Evolutionary conservation across 495 filamentous ascomycete genomes (phyloP).

Genomic region (Daldinia childiae): DNA sequence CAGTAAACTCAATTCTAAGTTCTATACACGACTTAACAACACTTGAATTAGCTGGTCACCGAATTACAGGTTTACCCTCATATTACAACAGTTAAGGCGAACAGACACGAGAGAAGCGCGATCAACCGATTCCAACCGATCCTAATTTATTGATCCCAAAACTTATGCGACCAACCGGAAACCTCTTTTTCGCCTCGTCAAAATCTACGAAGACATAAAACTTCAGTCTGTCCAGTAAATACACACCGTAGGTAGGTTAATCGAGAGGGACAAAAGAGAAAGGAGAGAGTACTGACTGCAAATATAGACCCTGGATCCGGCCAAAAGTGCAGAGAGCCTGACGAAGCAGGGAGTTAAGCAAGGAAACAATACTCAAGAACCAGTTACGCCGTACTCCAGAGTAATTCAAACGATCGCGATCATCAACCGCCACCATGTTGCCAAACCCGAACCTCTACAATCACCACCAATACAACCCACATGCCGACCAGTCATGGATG

Average conservation of each 20-base stretch:
- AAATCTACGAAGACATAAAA: background rate
- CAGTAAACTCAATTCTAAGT: no score
- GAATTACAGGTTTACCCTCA: background rate
- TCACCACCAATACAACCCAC: conserved; percentile 80
- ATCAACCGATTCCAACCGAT: background rate
- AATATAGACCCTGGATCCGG: background rate
- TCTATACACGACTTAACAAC: no score
- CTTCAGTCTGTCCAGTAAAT: background rate
- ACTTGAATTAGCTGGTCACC: no score
- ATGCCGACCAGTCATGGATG: conserved; percentile 80
- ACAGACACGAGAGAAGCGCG: background rate
- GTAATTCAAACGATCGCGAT: conserved; percentile 5
- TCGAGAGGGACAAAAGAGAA: background rate
- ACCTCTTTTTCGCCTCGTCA: background rate
- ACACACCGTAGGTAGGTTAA: background rate
- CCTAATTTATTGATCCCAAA: background rate
- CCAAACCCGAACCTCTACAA: conserved; percentile 56
- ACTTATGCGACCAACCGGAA: background rate
- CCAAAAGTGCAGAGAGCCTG: background rate
- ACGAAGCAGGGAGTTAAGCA: background rate
- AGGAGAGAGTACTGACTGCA: background rate
- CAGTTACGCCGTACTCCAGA: background rate
- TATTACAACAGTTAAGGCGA: background rate
- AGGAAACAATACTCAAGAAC: background rate
- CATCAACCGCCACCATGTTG: conserved; percentile 49